Evolutionary conservation across 2,329 filamentous ascomycete species (phyloP), one percentile per base, ranked within the genome.

Genomic region (Alternaria burnsii): DNA sequence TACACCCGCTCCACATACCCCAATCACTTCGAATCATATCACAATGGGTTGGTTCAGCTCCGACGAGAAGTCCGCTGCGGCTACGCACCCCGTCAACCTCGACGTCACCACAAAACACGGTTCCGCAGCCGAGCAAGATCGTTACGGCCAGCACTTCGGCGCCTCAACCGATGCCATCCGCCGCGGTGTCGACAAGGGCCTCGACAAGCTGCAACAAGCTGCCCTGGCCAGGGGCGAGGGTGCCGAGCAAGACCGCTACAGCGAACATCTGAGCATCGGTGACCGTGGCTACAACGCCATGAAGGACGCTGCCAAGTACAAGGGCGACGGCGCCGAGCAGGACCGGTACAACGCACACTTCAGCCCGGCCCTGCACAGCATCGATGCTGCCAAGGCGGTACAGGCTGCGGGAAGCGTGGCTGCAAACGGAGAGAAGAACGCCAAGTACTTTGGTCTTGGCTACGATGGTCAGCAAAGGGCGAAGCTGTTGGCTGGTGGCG

Each of bases 51-150:
- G 65, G 52, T 72, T 72, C 59, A 70, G 65, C 62, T 65, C 62
- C 41, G 65, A 63, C 24, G 70, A 72, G 47, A 72, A 71, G 67
- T 67, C 64, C 51, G 32, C 50, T 7, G 16, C 47, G 11, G 60
- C 62, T 30, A 60, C 63, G 7, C 56, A 72, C 58, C 70, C 70
- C 20, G 54, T 65, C 58, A 72, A 72, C 58, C 58, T 61, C 34
- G 70, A 72, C 59, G 57, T 72, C 55, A 68, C 68, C 50, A 66
- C 65, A 44, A 66, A 68, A 34, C 60, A 63, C 26, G 72, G 72
- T 56, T 75, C 74, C 9, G 74, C 67, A 16, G 72, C 74, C 12
- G 74, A 77, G 62, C 73, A 76, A 58, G 74, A 76, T 55, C 73
- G 72, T 11, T 74, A 73, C 42, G 71, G 62, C 41, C 52, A 63